Conservation (phyloP, 116 monocot species). For the Zostera marina region DNA sequence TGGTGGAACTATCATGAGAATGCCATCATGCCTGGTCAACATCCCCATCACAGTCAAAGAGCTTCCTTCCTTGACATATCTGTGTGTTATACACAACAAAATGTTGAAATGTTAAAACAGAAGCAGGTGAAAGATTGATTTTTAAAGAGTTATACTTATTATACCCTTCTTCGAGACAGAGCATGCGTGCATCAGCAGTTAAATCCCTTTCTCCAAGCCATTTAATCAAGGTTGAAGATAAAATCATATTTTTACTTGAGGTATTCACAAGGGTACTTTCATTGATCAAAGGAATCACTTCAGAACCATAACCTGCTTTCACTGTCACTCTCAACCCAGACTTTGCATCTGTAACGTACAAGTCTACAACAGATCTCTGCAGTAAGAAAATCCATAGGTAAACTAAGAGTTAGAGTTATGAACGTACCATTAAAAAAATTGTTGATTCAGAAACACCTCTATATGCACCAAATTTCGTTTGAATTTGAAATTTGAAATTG, state of each 20-base stretch:
- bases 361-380: slow-evolving; percentile 67
- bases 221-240: slow-evolving; percentile 54
- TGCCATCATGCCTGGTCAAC: slow-evolving; percentile 34
- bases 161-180: slow-evolving; percentile 67
- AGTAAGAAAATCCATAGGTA: slow-evolving; percentile 1
- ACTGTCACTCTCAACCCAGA: slow-evolving; percentile 50
- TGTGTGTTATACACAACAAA: slow-evolving; percentile 9
- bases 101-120: neutral
- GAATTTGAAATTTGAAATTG: slow-evolving; percentile 8
- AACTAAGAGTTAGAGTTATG: neutral
- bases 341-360: slow-evolving; percentile 60
- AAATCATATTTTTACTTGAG: slow-evolving; percentile 22
- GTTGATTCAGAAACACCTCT: slow-evolving; percentile 33
- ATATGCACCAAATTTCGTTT: slow-evolving; percentile 33
- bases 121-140: neutral
- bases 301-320: slow-evolving; percentile 58
- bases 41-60: slow-evolving; percentile 59
- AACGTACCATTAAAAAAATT: neutral
- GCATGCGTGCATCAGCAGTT: slow-evolving; percentile 21
- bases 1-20: slow-evolving; percentile 38
- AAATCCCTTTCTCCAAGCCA: slow-evolving; percentile 62
- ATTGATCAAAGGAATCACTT: slow-evolving; percentile 40
- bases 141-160: neutral
- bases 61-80: slow-evolving; percentile 59
- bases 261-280: slow-evolving; percentile 48